Evolutionary conservation across 176 grass and related monocot species (phyloP), one percentile per base, ranked within the genome.

Genomic region (Olyra latifolia): DNA sequence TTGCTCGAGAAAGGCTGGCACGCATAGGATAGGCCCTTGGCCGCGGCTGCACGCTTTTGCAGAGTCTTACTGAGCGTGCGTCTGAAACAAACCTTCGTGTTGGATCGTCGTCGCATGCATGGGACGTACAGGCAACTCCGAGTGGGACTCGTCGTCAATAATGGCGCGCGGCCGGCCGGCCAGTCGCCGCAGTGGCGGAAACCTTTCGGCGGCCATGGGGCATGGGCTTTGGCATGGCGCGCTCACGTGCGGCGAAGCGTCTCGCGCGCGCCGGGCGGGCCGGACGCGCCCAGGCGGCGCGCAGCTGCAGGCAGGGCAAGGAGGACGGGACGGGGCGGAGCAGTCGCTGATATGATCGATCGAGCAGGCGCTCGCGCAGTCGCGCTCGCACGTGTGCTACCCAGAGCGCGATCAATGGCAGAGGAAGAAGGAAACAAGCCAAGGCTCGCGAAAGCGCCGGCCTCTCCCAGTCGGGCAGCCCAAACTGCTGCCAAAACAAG

Each of bases 241-340:
- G 9, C 65, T 70, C 53, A 81, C 78, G 78, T 70, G 65, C 23
- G 40, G 49, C 52, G 77, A 79, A 79, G 29, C 76, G 1, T 50
- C 1, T 55, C 54, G 12, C n/a, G n/a, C n/a, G n/a, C 9, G 12
- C 35, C 61, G 11, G 46, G n/a, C n/a, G 23, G 10, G 4, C 23
- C 10, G 1, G 23, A 58, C n/a, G n/a, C n/a, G n/a, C n/a, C n/a
- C n/a, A n/a, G n/a, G n/a, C n/a, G n/a, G n/a, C n/a, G n/a, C n/a
- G n/a, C n/a, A n/a, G n/a, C n/a, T 25, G 56, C 10, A 27, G 56
- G 23, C 56, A 6, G 13, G 54, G 22, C 54, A 80, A 24, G 22
- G 22, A 10, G 52, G n/a, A n/a, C n/a, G n/a, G n/a, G n/a, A n/a
- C n/a, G n/a, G n/a, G n/a, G n/a, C 43, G 69, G 30, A 20, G 30